A percentile compares a stretch with the other conserved stretches of the same genome.
Conservation (phyloP, 2,329 filamentous ascomycete species). For the Exophiala calicioides region DNA sequence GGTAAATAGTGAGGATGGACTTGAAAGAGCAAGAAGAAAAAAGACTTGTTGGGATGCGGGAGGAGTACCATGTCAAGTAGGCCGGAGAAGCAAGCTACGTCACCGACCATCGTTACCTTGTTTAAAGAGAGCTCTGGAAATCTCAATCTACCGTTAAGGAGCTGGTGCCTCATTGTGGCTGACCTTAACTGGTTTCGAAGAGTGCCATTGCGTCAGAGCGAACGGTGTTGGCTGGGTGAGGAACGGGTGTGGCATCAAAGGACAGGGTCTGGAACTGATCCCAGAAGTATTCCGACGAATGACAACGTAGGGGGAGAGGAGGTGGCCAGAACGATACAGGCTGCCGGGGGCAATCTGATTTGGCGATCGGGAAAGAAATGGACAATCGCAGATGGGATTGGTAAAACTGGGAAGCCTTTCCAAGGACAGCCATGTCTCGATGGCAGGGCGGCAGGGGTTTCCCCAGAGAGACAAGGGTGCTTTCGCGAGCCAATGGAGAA, state of each 20-base stretch:
- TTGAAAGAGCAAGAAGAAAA: conserved; percentile 13
- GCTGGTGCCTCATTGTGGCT: conserved; percentile 30
- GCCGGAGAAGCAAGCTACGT: conserved; percentile 13
- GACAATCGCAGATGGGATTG: conserved; percentile 18
- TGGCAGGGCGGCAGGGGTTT: conserved; percentile 7
- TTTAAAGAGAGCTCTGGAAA: conserved; percentile 8
- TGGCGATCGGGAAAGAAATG: conserved; percentile 12
- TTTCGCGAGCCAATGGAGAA: conserved; percentile 3
- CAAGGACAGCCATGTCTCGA: conserved; percentile 16
- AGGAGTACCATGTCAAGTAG: conserved; percentile 16
- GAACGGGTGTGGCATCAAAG: conserved; percentile 19
- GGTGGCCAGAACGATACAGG: conserved; percentile 2
- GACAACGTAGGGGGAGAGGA: conserved; percentile 2
- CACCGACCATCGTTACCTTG: conserved; percentile 14
- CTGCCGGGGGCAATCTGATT: conserved; percentile 2
- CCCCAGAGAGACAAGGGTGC: conserved; percentile 14
- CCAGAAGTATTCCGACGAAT: conserved; percentile 8
- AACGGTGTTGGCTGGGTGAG: not conserved
- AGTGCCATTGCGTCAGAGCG: conserved; percentile 22
- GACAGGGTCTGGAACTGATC: conserved; percentile 7
- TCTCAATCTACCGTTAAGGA: conserved; percentile 5
- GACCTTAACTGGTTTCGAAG: conserved; percentile 16
- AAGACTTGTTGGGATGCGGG: conserved; percentile 7
- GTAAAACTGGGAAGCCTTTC: conserved; percentile 5
- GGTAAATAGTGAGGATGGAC: conserved; percentile 17